A percentile compares a stretch with the other conserved stretches of the same genome.
phyloP scores from a whole-genome alignment of 148 eudicot genomes.

The Rhododendron griersonianum region DNA sequence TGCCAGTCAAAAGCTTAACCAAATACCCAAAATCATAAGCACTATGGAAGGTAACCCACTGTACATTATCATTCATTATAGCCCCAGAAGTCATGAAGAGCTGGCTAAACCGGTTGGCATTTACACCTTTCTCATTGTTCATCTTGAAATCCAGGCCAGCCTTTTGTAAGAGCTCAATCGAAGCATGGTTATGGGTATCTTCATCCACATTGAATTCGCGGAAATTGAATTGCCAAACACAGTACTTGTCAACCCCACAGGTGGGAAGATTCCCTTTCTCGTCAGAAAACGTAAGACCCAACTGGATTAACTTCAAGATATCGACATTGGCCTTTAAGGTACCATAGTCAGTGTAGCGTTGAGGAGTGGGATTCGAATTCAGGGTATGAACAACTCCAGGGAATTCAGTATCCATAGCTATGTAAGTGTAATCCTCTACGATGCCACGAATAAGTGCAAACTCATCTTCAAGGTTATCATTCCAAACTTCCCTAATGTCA shows the following conservation, averaged over 20 bases:
- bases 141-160: constrained; percentile 19
- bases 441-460: constrained; percentile 11
- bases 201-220: constrained; percentile 10
- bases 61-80: constrained; percentile 18
- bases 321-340: constrained; percentile 16
- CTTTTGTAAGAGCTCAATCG: constrained; percentile 11
- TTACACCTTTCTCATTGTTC: constrained; percentile 16
- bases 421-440: constrained; percentile 16
- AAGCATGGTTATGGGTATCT: constrained; percentile 5
- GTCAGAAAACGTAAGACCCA: constrained; percentile 22
- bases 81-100: constrained; percentile 19
- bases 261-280: constrained; percentile 19
- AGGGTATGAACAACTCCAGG: constrained; percentile 2
- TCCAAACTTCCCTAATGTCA: constrained; percentile 21
- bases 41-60: constrained; percentile 19
- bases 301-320: constrained; percentile 17
- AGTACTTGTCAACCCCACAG: constrained; percentile 12
- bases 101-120: constrained; percentile 4
- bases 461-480: constrained; percentile 14
- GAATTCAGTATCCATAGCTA: constrained; percentile 19
- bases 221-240: constrained; percentile 18
- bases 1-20: constrained; percentile 15
- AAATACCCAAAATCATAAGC: constrained; percentile 17
- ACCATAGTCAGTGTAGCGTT: background rate
- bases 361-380: background rate